Conservation (phyloP, 2,329 filamentous ascomycete genomes). For the Ceratocystis huliohia region DNA sequence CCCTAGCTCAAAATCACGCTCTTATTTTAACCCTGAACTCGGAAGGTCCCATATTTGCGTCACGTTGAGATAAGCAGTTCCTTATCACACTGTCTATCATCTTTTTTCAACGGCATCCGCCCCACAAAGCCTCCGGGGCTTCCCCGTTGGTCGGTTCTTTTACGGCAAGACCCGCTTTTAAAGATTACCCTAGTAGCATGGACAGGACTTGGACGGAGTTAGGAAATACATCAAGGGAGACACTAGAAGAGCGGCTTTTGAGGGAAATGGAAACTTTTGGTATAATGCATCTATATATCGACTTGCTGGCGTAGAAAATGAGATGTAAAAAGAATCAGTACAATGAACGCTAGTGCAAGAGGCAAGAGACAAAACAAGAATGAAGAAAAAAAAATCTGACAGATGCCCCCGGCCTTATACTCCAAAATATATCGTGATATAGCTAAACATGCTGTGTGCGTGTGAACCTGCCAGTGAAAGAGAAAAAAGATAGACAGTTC, state of each 20-base stretch:
- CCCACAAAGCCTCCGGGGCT: conserved; percentile 4
- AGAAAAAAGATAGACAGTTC: neutral
- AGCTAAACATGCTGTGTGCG: neutral
- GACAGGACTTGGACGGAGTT: neutral
- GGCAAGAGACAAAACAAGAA: neutral
- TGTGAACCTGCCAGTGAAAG: neutral
- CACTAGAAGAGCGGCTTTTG: neutral
- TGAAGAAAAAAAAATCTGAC: neutral
- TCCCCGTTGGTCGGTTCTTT: conserved; percentile 1
- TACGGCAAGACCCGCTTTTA: neutral
- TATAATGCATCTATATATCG: neutral
- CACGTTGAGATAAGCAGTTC: neutral
- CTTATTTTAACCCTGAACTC: too few species aligned
- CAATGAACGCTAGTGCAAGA: conserved; percentile 6
- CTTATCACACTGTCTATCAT: neutral
- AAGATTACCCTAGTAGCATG: too few species aligned
- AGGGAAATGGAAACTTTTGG: neutral
- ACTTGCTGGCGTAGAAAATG: neutral
- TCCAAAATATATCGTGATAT: neutral
- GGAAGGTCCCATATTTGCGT: neutral
- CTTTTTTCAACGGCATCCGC: neutral
- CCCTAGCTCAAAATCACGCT: neutral
- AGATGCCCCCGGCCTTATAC: neutral
- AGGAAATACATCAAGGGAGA: neutral
- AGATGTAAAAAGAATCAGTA: neutral